These are phyloP conservation scores for Zygotorulaspora chibaensis DNA, from an alignment of 805 yeast species.

Conservation along the genomic window DNA sequence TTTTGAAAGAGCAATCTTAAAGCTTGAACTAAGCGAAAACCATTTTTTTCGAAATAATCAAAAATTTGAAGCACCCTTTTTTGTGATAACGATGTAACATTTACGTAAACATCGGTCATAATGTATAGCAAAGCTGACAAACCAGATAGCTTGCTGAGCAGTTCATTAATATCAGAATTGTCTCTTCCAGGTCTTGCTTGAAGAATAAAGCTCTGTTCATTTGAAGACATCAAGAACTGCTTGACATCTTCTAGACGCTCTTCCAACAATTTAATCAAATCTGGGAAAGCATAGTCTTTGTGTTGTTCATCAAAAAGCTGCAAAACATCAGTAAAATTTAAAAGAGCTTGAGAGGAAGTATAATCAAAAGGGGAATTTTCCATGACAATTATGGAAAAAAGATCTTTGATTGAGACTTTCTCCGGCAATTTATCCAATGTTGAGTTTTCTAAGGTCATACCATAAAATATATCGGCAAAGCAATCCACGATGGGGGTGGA, in stretches of 20 bases:
- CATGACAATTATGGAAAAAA: conserved; percentile 47
- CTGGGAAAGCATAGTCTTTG: conserved; percentile 44
- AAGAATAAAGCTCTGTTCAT: conserved; percentile 28
- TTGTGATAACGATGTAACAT: conserved; percentile 48
- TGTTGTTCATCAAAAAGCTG: conserved; percentile 54
- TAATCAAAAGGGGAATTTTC: conserved; percentile 60
- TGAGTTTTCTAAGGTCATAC: conserved; percentile 49
- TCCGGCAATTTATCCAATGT: conserved; percentile 42
- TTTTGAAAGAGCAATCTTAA: conserved; percentile 48
- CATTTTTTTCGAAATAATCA: conserved; percentile 31
- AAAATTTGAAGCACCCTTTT: conserved; percentile 37
- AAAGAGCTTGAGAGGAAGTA: conserved; percentile 49
- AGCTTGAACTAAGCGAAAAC: conserved; percentile 39
- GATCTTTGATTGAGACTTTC: conserved; percentile 39
- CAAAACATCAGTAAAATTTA: conserved; percentile 50
- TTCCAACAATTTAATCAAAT: conserved; percentile 34
- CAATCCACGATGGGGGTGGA: conserved; percentile 48
- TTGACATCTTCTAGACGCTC: conserved; percentile 31
- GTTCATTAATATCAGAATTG: conserved; percentile 13
- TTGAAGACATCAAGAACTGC: conserved; percentile 25
- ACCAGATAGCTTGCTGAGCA: conserved; percentile 29
- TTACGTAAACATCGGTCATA: conserved; percentile 53
- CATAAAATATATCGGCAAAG: conserved; percentile 44
- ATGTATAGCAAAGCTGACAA: conserved; percentile 46
- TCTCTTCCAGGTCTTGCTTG: conserved; percentile 15